phyloP scores from a whole-genome alignment of 2,329 filamentous ascomycete species.

The Aspergillus sp. region DNA sequence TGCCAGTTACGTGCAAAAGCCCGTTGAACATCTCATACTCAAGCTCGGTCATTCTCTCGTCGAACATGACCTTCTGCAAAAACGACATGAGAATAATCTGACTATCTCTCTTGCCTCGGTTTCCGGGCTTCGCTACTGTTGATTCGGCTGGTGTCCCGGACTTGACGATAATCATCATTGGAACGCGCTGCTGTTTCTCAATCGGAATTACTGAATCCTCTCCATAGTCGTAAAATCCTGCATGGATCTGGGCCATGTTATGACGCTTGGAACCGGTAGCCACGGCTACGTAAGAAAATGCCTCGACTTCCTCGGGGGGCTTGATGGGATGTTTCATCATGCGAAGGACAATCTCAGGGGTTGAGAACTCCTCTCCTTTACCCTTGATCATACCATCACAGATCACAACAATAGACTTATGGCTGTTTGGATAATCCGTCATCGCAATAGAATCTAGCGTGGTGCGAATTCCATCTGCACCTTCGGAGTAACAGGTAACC shows the following conservation, averaged over 20 bases:
- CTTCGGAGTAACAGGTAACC: constrained; percentile 96
- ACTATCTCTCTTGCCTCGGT: constrained; percentile 97
- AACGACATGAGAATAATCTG: constrained; percentile 99
- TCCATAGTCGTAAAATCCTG: constrained; percentile 97
- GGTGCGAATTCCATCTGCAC: constrained; percentile 85
- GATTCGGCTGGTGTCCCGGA: constrained; percentile 89
- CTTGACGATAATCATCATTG: constrained; percentile 96
- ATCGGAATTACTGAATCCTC: constrained; percentile 71
- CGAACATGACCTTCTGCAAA: constrained; percentile 99
- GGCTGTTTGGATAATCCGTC: constrained; percentile 98
- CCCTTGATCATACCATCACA: constrained; percentile 98
- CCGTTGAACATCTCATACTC: constrained; percentile 99
- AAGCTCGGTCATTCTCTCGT: constrained; percentile 98
- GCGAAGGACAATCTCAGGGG: constrained; percentile 81
- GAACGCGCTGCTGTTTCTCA: constrained; percentile 93
- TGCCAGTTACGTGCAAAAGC: constrained; percentile 97
- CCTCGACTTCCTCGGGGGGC: constrained; percentile 75
- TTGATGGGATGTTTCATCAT: constrained; percentile 95
- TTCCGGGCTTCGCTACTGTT: constrained; percentile 81
- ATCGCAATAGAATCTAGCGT: constrained; percentile 95
- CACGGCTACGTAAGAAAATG: constrained; percentile 95
- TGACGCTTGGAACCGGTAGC: constrained; percentile 94
- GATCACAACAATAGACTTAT: constrained; percentile 94
- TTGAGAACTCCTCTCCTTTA: constrained; percentile 80
- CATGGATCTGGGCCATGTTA: constrained; percentile 99